Evolutionary conservation across 192 early-diverging fungal genomes (phyloP), one percentile per base, ranked within the genome.

Genomic region (Backusella parvicylindrica): DNA sequence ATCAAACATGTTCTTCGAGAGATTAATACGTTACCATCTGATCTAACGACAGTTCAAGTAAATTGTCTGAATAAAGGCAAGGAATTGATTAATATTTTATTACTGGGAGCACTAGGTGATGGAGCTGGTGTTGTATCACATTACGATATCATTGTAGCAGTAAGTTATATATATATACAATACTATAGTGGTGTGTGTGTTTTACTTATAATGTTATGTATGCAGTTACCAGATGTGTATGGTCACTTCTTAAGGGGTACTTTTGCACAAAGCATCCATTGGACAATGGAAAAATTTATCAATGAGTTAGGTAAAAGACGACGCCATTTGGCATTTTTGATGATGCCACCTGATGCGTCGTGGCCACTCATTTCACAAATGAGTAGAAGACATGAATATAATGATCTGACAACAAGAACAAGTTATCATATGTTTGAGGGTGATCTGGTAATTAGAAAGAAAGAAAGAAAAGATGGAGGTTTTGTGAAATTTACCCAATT

Each of bases 331-430:
- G 81, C 84, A 1, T 81, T 82, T 21, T 77, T 89, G 33, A 83
- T 86, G 77, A 89, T 89, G 81, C 86, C 88, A 26, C 88, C 88
- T 35, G 92, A 93, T 78, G 90, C 90, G 2, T 91, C 91, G 6
- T 93, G 92, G 92, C 91, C 91, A 64, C 76, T 93, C 47, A 91
- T 93, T 30, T 91, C 91, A n/a, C 90, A 91, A 72, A 84, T 91
- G 64, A 89, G 86, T 41, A 84, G 85, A 40, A 41, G 83, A 65
- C 82, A 89, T 63, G 83, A 87, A 69, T 85, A 81, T 66, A 83
- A 83, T 36, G 83, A 84, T 36, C 75, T 86, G 41, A 82, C 82
- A 2, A 84, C 82, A 41, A 67, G 85, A 30, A 82, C 81, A 23
- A 85, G 78, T 30, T 84, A 84, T 41, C 75, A 83, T 32, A 81